Evolutionary conservation across 2,329 filamentous ascomycete genomes (phyloP).

Genomic region (Aspergillus phoenicis): DNA sequence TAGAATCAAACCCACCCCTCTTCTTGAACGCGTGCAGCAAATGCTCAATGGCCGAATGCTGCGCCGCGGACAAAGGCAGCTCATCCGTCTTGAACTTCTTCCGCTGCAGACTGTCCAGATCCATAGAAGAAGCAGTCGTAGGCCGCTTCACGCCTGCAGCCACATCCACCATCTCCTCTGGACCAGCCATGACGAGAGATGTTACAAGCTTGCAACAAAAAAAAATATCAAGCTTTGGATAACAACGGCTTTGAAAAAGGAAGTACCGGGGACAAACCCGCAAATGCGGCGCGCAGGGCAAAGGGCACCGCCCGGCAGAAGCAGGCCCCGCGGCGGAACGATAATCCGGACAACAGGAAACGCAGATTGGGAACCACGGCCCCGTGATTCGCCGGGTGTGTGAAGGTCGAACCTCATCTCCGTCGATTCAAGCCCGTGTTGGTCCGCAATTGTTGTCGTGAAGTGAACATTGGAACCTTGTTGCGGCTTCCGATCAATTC

Average conservation of each 20-base stretch:
- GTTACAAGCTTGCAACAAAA: neutral
- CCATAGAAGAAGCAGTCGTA: slow-evolving; percentile 18
- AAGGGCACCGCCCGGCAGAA: neutral
- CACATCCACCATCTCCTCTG: slow-evolving; percentile 36
- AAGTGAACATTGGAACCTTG: slow-evolving; percentile 20
- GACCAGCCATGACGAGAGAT: slow-evolving; percentile 33
- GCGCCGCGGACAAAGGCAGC: slow-evolving; percentile 60
- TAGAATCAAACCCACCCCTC: slow-evolving; percentile 65
- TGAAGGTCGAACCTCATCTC: slow-evolving; percentile 23
- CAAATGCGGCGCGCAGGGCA: no score
- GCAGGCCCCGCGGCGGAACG: no score
- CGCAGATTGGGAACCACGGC: slow-evolving; percentile 36
- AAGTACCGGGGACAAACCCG: no score
- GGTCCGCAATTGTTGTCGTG: neutral
- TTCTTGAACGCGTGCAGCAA: slow-evolving; percentile 67
- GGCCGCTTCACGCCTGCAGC: slow-evolving; percentile 32
- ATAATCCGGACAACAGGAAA: no score
- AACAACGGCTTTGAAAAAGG: neutral
- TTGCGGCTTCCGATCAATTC: slow-evolving; percentile 6
- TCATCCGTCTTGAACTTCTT: slow-evolving; percentile 63
- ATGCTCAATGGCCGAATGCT: slow-evolving; percentile 62
- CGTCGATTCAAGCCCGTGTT: slow-evolving; percentile 10
- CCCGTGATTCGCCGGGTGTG: slow-evolving; percentile 37
- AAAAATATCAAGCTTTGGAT: neutral
- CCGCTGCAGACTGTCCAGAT: slow-evolving; percentile 39